A percentile compares a stretch with the other conserved stretches of the same genome.
Evolutionary conservation across 2,329 filamentous ascomycete species (phyloP).

Genomic region (Colletotrichum ledebouriae): DNA sequence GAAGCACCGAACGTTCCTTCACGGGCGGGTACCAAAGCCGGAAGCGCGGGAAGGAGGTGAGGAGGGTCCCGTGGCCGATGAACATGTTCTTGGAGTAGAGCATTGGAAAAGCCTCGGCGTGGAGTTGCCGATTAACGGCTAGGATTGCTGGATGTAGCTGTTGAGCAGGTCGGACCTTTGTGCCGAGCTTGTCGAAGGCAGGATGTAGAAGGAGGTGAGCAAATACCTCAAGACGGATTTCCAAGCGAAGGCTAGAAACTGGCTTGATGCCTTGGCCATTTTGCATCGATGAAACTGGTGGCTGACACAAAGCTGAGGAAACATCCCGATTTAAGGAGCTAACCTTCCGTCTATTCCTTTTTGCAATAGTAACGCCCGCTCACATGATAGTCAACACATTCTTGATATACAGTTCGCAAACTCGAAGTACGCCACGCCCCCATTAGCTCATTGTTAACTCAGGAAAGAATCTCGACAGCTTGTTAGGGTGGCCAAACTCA

Average conservation of each 20-base stretch:
- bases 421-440: not conserved
- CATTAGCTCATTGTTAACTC: conserved; percentile 42
- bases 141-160: conserved; percentile 56
- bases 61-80: conserved; percentile 56
- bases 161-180: conserved; percentile 31
- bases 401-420: not conserved
- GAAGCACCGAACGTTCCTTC: conserved; percentile 47
- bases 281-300: no score
- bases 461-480: conserved; percentile 43
- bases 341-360: not conserved
- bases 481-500: conserved; percentile 43
- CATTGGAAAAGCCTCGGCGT: conserved; percentile 56
- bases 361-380: not conserved
- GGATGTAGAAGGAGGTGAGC: conserved; percentile 56
- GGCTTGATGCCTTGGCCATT: conserved; percentile 14
- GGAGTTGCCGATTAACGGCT: conserved; percentile 55
- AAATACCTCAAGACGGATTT: conserved; percentile 63
- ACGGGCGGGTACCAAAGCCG: conserved; percentile 50
- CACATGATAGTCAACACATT: not conserved
- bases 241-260: conserved; percentile 58
- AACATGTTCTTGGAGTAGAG: conserved; percentile 61
- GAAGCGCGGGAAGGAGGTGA: conserved; percentile 58
- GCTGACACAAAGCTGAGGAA: no score
- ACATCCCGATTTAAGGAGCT: no score
- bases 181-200: conserved; percentile 32